phyloP scores from a whole-genome alignment of 2,329 filamentous ascomycete genomes.

The Cladophialophora carrionii region DNA sequence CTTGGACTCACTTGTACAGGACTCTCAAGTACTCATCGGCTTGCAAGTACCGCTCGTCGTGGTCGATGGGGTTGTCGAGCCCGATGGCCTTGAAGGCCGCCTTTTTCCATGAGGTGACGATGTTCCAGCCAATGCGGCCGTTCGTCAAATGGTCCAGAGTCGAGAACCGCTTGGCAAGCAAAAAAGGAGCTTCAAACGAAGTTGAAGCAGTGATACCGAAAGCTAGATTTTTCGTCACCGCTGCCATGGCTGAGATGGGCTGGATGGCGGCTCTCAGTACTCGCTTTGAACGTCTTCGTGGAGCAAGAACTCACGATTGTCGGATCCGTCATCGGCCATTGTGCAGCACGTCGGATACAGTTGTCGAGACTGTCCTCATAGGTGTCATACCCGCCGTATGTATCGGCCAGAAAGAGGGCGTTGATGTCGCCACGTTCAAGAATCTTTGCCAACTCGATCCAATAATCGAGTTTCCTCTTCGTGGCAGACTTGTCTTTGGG shows the following conservation, averaged over 20 bases:
- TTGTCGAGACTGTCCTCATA: slow-evolving; percentile 59
- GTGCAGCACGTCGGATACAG: slow-evolving; percentile 64
- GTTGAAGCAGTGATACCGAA: slow-evolving; percentile 68
- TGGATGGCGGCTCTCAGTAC: slow-evolving; percentile 37
- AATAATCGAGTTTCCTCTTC: slow-evolving; percentile 59
- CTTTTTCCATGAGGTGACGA: slow-evolving; percentile 67
- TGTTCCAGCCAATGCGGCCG: slow-evolving; percentile 68
- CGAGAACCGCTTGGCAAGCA: slow-evolving; percentile 65
- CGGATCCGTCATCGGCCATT: slow-evolving; percentile 68
- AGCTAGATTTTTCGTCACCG: slow-evolving; percentile 65
- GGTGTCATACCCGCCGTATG: slow-evolving; percentile 50
- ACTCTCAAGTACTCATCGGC: slow-evolving; percentile 66
- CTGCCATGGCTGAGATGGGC: slow-evolving; percentile 68
- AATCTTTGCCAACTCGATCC: slow-evolving; percentile 60
- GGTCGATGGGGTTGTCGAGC: slow-evolving; percentile 60
- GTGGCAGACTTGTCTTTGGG: slow-evolving; percentile 63
- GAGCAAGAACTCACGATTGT: slow-evolving; percentile 55
- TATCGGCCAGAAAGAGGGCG: slow-evolving; percentile 66
- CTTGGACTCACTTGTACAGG: slow-evolving; percentile 59
- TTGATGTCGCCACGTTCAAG: slow-evolving; percentile 62
- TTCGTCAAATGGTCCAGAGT: slow-evolving; percentile 65
- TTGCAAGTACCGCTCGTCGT: slow-evolving; percentile 64
- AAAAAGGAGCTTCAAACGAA: slow-evolving; percentile 64
- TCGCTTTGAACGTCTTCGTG: background rate
- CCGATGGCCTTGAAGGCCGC: slow-evolving; percentile 66